Evolutionary conservation across 805 yeast species (phyloP).

Genomic region (Metschnikowia cubensis): DNA sequence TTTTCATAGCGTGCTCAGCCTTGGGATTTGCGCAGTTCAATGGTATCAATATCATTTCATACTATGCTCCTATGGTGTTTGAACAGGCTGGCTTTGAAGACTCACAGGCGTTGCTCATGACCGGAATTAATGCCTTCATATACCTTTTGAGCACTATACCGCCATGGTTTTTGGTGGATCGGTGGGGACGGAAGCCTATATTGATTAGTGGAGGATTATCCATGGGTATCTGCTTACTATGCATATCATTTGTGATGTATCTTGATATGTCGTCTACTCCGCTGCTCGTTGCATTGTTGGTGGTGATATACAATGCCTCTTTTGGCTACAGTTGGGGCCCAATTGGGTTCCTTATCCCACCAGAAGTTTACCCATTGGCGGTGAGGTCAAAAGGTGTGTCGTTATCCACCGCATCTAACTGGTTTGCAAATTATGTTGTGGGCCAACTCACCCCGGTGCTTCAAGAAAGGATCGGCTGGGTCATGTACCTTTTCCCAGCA

Average conservation of each 20-base stretch:
- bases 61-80: constrained; percentile 56
- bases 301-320: constrained; percentile 39
- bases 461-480: constrained; percentile 39
- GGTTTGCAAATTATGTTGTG: constrained; percentile 44
- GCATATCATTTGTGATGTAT: constrained; percentile 34
- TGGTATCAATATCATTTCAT: constrained; percentile 56
- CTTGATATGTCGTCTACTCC: constrained; percentile 33
- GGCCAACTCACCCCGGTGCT: constrained; percentile 44
- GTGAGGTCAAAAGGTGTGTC: constrained; percentile 43
- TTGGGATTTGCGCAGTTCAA: constrained; percentile 45
- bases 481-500: constrained; percentile 40
- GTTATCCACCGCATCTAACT: constrained; percentile 42
- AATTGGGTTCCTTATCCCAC: constrained; percentile 41
- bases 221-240: constrained; percentile 35
- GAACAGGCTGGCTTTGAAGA: constrained; percentile 44
- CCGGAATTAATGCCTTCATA: constrained; percentile 40
- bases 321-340: constrained; percentile 49
- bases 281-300: constrained; percentile 37
- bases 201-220: constrained; percentile 37
- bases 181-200: constrained; percentile 45
- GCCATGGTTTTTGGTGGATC: constrained; percentile 44
- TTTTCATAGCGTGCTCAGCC: constrained; percentile 40
- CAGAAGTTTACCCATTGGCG: constrained; percentile 42
- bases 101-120: constrained; percentile 40
- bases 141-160: constrained; percentile 39